These are phyloP conservation scores for Furcasterigmium furcatum DNA, from an alignment of 2,329 filamentous ascomycete genomes.

Conservation along the genomic window DNA sequence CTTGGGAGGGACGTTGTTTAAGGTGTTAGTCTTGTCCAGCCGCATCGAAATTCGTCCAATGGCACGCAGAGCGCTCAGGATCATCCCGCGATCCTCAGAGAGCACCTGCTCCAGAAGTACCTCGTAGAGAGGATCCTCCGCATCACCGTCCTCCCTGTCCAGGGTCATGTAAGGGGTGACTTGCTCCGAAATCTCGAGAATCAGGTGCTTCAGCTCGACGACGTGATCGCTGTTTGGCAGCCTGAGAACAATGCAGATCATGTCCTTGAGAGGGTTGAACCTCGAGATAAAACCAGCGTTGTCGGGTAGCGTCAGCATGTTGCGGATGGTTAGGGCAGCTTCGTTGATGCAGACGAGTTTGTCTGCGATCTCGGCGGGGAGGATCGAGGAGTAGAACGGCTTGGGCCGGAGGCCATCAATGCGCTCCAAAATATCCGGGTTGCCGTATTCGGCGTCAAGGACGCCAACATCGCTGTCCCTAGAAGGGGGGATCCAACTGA, in stretches of 20 bases:
- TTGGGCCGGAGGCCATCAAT: conserved; percentile 61
- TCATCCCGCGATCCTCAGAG: conserved; percentile 74
- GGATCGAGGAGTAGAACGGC: conserved; percentile 61
- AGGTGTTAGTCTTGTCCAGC: conserved; percentile 71
- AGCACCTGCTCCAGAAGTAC: conserved; percentile 62
- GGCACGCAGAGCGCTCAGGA: conserved; percentile 76
- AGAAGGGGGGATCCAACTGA: conserved; percentile 60
- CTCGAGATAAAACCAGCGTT: conserved; percentile 66
- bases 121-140: conserved; percentile 78
- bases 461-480: conserved; percentile 1
- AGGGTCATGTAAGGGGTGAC: conserved; percentile 72
- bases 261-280: conserved; percentile 66
- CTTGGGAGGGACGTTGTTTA: conserved; percentile 65
- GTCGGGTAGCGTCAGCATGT: conserved; percentile 91
- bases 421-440: conserved; percentile 57
- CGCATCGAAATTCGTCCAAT: conserved; percentile 88
- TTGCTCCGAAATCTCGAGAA: conserved; percentile 87
- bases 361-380: conserved; percentile 68
- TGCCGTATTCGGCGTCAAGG: conserved; percentile 43
- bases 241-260: conserved; percentile 78
- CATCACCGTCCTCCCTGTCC: conserved; percentile 23
- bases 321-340: conserved; percentile 82
- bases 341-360: conserved; percentile 77
- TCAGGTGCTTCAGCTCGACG: conserved; percentile 85
- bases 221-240: conserved; percentile 70